phyloP scores from a whole-genome alignment of 768 basidiomycete species.

The Boletus pseudopeckii region DNA sequence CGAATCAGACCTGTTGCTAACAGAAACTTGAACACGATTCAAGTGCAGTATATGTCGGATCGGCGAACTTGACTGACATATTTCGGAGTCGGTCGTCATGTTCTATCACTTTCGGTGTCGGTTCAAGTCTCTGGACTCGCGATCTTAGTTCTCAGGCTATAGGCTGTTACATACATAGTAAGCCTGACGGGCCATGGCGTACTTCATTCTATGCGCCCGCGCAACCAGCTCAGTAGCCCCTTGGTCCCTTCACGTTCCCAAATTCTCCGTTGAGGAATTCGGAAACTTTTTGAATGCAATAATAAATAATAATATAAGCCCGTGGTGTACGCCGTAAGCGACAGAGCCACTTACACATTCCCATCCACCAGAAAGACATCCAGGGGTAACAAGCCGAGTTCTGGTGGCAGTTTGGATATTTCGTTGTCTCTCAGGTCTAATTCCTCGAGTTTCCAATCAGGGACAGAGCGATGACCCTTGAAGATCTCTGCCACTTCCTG shows the following conservation, averaged over 20 bases:
- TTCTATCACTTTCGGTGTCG: background rate
- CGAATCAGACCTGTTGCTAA: too few relatives aligned
- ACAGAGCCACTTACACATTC: conserved; percentile 57
- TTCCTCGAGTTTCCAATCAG: conserved; percentile 77
- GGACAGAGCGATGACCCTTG: conserved; percentile 57
- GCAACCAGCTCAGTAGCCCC: conserved; percentile 74
- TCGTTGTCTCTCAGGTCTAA: conserved; percentile 82
- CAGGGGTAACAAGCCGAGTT: conserved; percentile 70
- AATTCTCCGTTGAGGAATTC: conserved; percentile 72
- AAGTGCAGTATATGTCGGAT: too few relatives aligned
- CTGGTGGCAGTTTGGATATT: conserved; percentile 62
- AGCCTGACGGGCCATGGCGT: background rate
- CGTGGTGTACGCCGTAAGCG: background rate
- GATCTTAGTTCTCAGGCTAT: background rate
- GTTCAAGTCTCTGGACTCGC: background rate
- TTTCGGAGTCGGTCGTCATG: background rate
- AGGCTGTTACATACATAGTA: conserved; percentile 1
- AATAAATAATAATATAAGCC: background rate
- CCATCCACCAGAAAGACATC: conserved; percentile 85
- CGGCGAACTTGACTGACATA: background rate
- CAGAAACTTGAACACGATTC: too few relatives aligned
- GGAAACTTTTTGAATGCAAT: conserved; percentile 50
- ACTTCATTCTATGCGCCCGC: conserved; percentile 62
- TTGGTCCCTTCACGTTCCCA: conserved; percentile 89
- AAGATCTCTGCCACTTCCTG: conserved; percentile 58